These are phyloP conservation scores for Fusarium torreyae DNA, from an alignment of 2,329 filamentous ascomycete genomes.

Conservation along the genomic window DNA sequence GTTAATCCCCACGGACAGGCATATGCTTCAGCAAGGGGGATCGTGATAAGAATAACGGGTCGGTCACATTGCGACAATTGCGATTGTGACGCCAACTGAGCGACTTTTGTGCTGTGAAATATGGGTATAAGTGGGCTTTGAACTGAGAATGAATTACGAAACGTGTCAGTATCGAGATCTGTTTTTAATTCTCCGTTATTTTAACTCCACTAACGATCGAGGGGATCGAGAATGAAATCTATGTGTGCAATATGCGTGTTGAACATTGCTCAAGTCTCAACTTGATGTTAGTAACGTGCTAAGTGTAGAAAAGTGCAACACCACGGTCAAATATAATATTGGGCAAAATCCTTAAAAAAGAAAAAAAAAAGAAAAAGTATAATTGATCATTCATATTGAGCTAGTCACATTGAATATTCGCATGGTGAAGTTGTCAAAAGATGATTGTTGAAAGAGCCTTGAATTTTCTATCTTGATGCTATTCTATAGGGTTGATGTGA, in stretches of 20 bases:
- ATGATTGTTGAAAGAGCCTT: slow-evolving; percentile 16
- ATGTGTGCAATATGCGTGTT: background rate
- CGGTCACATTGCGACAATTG: background rate
- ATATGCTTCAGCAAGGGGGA: slow-evolving; percentile 1
- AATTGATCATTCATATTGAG: no score
- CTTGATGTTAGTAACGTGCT: background rate
- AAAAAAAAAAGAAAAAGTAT: no score
- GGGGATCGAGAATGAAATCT: background rate
- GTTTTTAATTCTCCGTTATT: no score
- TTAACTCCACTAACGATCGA: background rate
- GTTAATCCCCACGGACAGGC: background rate
- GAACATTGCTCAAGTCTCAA: background rate
- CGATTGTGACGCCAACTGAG: background rate
- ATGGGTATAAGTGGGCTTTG: slow-evolving; percentile 17
- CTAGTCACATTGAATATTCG: no score
- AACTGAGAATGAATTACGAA: background rate
- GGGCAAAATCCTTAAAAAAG: no score
- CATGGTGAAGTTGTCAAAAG: no score
- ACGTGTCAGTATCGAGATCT: background rate
- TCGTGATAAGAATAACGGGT: background rate
- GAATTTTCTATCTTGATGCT: slow-evolving; percentile 35
- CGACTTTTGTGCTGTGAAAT: slow-evolving; percentile 8
- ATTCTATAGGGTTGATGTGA: slow-evolving; percentile 47
- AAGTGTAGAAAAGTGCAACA: background rate
- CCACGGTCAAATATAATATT: no score